Base-by-base conservation (phyloP, 2,329 filamentous ascomycete genomes). In the Mollisia scopiformis region DNA sequence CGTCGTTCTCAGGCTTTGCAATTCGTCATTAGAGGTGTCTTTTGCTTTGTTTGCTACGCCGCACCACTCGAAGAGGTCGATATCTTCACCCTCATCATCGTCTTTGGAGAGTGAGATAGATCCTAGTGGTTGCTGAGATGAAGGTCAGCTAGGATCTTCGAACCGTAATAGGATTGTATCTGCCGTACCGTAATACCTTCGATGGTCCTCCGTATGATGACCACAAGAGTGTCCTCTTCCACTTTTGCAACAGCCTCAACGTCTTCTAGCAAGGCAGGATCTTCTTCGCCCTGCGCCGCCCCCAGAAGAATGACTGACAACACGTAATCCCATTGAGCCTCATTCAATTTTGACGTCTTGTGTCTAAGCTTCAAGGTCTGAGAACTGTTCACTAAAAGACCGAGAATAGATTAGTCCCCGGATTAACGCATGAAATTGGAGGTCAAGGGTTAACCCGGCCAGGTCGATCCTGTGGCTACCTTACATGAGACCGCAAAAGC, bases 61-160 rank as follows among this genome's bases (percentile, higher is more conserved):
- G 61, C 88, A 90, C 90, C 90, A 93, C 58, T 90, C 85, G 63
- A 90, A 89, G 3, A 88, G 77, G 57, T 86, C 82, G 63, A 91
- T 82, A 63, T 83, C 83, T 62, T 86, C 83, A 46, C 84, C 83
- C 62, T 86, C 83, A 46, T 84, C 81, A 33, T 81, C 79, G 59
- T 84, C 80, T 66, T 82, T 77, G 37, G 77, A 75, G 2, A 93
- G 76, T 4, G 79, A 77, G 62, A 93, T 81, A 23, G 82, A 77
- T 33, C 90, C 91, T n/a, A 92, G 81, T 28, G 81, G 85, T 87
- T 90, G 87, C 87, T 90, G 65, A 33, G 27, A 16, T 16, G 25
- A 49, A 51, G 10, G 53, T 69, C 58, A 67, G 66, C 57, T 35
- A 31, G 13, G 43, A 28, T 28, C 43, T 21, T 16, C 5, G 43